Percentiles rank a stretch among this genome's conserved stretches.
Evolutionary conservation across 805 yeast species (phyloP).

Genomic region (Candida alai): DNA sequence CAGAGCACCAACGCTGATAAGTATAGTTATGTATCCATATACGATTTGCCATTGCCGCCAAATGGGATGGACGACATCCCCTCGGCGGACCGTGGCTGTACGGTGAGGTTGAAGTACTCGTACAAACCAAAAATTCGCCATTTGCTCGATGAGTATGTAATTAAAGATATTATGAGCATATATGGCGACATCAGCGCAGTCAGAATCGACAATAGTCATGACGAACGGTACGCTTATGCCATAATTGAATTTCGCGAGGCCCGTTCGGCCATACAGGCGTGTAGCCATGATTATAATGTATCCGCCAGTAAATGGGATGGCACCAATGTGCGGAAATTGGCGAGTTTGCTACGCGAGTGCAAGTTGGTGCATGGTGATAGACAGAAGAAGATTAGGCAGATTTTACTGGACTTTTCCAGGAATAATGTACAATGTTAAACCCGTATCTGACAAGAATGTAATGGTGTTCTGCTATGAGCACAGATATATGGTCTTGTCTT

Average conservation of each 20-base stretch:
- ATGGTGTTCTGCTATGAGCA: background rate
- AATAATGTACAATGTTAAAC: constrained; percentile 19
- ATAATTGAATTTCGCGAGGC: constrained; percentile 25
- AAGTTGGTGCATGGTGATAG: constrained; percentile 1
- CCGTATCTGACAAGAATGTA: constrained; percentile 30
- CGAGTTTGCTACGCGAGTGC: constrained; percentile 44
- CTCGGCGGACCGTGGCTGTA: background rate
- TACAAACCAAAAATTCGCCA: constrained; percentile 32
- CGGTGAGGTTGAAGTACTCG: constrained; percentile 44
- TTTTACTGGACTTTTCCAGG: too few relatives aligned
- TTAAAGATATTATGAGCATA: constrained; percentile 39
- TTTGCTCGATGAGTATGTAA: constrained; percentile 26
- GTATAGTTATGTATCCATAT: constrained; percentile 7
- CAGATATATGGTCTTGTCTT: constrained; percentile 5
- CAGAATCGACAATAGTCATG: constrained; percentile 7
- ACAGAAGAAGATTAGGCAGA: background rate
- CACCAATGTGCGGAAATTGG: constrained; percentile 38
- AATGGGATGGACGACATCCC: constrained; percentile 3
- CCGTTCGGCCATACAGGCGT: constrained; percentile 31
- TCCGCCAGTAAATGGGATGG: constrained; percentile 47
- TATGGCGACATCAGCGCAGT: constrained; percentile 37
- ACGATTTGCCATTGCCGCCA: constrained; percentile 10
- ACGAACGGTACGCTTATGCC: constrained; percentile 35
- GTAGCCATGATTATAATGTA: constrained; percentile 37
- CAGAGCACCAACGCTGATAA: too few relatives aligned